Evolutionary conservation across 352 stramenopile species (phyloP), one percentile per base, ranked within the genome.

Genomic region (Phytopythium cucurbitacearum): DNA sequence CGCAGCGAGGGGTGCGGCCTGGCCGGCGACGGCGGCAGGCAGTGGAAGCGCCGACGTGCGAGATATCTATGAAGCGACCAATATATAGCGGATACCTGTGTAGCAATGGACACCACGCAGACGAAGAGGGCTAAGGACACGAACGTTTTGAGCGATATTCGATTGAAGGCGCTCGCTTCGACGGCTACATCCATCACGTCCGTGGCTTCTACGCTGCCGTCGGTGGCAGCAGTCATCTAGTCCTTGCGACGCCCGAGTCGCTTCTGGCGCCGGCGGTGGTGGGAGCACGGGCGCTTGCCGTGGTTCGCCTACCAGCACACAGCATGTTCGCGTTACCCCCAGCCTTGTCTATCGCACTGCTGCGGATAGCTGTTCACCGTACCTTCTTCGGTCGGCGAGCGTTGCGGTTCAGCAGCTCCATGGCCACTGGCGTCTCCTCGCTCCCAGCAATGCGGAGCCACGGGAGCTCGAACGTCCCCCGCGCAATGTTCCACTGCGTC

Each of bases 391-490:
- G 83, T 33, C 81, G 77, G 50, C 83, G 80, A 52, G 83, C 81
- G 60, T 93, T 93, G 59, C 83, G 70, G 63, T 90, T 90, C 39
- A 93, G 64, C 53, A 89, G 72, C 58, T 93, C 76, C 80, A 93
- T 93, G 50, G 67, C 69, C 32, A 66, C 56, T 38, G 82, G 68
- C 51, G 59, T 60, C 41, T 71, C 65, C 41, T 88, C 75, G 34
- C 9, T 53, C 47, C 40, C 33, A 48, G 35, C 53, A 35, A 38
- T 59, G 43, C 47, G 57, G 43, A 42, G 46, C 56, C 57, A 65
- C 48, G 48, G 37, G 35, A 43, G 34, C 48, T 28, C 21, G 21
- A 28, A 1, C 21, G 21, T 28, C 21, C 21, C 21, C 21, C 21
- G 21, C 21, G 21, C 21, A 28, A 28, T 28, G 21, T 28, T 28